A percentile compares a stretch with the other conserved stretches of the same genome.
These are phyloP conservation scores for Phaeosphaeriaceae sp. DNA, from an alignment of 2,329 filamentous ascomycete species.

Conservation along the genomic window DNA sequence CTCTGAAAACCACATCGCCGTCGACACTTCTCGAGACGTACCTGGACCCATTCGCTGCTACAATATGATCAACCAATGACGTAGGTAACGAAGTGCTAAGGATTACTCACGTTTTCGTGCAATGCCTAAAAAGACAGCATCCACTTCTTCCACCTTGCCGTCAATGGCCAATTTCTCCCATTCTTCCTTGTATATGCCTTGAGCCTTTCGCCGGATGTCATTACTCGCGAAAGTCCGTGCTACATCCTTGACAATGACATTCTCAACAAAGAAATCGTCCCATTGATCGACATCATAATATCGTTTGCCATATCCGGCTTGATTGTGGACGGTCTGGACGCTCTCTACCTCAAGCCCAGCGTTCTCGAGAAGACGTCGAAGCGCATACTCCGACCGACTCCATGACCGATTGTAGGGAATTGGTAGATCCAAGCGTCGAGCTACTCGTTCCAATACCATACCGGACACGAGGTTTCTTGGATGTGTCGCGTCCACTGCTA, in stretches of 20 bases:
- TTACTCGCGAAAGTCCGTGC: conserved; percentile 37
- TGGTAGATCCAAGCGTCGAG: conserved; percentile 37
- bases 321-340: conserved; percentile 40
- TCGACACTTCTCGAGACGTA: conserved; percentile 15
- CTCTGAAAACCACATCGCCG: conserved; percentile 41
- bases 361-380: conserved; percentile 41
- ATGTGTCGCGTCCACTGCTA: conserved; percentile 51
- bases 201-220: conserved; percentile 43
- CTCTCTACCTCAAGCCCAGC: conserved; percentile 47
- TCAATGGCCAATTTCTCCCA: conserved; percentile 48
- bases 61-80: too few species aligned
- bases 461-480: conserved; percentile 47
- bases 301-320: conserved; percentile 41
- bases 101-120: conserved; percentile 41
- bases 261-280: conserved; percentile 48
- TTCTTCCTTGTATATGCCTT: conserved; percentile 44
- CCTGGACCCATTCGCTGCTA: conserved; percentile 36
- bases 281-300: conserved; percentile 38
- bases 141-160: conserved; percentile 49
- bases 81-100: too few species aligned
- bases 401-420: conserved; percentile 49
- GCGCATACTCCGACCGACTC: conserved; percentile 41
- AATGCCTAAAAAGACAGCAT: conserved; percentile 49
- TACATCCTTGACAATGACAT: conserved; percentile 35
- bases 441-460: conserved; percentile 49